phyloP scores from a whole-genome alignment of 1,284 basidiomycete genomes.

The Gomphus bonarii region DNA sequence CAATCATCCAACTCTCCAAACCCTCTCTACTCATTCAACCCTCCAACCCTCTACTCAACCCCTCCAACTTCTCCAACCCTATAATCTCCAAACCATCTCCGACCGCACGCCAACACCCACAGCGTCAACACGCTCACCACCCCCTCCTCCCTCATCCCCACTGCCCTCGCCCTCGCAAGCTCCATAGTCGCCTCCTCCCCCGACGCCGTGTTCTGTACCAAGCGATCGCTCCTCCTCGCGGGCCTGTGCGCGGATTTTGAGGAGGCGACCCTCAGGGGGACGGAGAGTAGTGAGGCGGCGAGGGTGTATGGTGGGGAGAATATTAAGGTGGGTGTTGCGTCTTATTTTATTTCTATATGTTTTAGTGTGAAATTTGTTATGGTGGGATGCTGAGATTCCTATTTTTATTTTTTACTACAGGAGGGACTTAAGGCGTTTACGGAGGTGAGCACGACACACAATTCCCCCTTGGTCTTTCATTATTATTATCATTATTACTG shows the following conservation, averaged over 20 bases:
- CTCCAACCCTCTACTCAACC: too few species aligned
- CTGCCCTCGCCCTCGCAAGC: slow-evolving; percentile 55
- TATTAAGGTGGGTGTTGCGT: slow-evolving; percentile 48
- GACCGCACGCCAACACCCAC: too few species aligned
- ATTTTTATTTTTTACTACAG: slow-evolving; percentile 12
- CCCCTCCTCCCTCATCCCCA: slow-evolving; percentile 40
- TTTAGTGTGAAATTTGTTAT: too few species aligned
- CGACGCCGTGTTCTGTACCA: slow-evolving; percentile 72
- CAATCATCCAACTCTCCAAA: too few species aligned
- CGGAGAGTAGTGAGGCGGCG: slow-evolving; percentile 39
- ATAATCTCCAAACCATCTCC: too few species aligned
- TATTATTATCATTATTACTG: too few species aligned
- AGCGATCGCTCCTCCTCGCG: slow-evolving; percentile 50
- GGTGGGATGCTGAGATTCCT: too few species aligned
- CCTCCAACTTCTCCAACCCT: too few species aligned
- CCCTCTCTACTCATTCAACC: too few species aligned
- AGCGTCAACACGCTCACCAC: slow-evolving; percentile 66
- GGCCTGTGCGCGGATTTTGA: slow-evolving; percentile 43
- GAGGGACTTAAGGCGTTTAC: slow-evolving; percentile 37
- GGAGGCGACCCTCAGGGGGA: slow-evolving; percentile 40
- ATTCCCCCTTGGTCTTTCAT: too few species aligned
- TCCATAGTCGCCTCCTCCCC: slow-evolving; percentile 63
- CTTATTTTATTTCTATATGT: too few species aligned
- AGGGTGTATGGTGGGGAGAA: slow-evolving; percentile 60
- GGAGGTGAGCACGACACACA: too few species aligned